Evolutionary conservation across 192 early-diverging fungal species (phyloP).

Genomic region (Backusella morwellensis): DNA sequence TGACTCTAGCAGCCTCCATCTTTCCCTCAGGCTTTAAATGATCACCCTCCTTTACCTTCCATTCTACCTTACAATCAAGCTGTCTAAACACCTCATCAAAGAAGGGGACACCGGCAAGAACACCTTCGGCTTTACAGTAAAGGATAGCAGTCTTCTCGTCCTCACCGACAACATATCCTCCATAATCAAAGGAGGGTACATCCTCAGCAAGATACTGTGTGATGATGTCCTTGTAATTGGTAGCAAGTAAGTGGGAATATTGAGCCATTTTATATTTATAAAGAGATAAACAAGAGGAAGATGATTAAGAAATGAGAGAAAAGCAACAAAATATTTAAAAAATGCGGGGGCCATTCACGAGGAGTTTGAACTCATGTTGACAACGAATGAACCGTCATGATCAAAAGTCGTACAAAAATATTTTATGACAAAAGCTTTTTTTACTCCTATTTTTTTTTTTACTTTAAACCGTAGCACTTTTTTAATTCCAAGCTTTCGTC

Average conservation of each 20-base stretch:
- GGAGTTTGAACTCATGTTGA: neutral
- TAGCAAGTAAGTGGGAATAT: slow-evolving; percentile 71
- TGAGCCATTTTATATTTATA: slow-evolving; percentile 26
- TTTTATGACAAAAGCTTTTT: slow-evolving; percentile 1
- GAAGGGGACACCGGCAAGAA: slow-evolving; percentile 93
- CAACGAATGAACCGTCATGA: neutral
- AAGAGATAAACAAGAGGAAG: neutral
- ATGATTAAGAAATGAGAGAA: neutral
- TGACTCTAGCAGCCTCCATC: slow-evolving; percentile 73
- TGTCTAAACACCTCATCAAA: slow-evolving; percentile 94
- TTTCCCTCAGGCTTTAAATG: slow-evolving; percentile 65
- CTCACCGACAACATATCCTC: slow-evolving; percentile 95
- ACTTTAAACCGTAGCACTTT: neutral
- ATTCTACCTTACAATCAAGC: slow-evolving; percentile 88
- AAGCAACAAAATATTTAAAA: neutral
- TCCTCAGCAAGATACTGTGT: slow-evolving; percentile 90
- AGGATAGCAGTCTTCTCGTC: slow-evolving; percentile 76
- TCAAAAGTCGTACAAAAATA: neutral
- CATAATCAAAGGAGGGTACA: slow-evolving; percentile 97
- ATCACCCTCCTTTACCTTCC: slow-evolving; percentile 80
- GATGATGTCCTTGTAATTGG: slow-evolving; percentile 70
- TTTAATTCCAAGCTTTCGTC: neutral
- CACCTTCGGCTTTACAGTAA: slow-evolving; percentile 85
- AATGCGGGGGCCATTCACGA: neutral
- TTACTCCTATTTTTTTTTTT: neutral